Base-by-base conservation (phyloP, 2,329 filamentous ascomycete species). In the Arachnomyces sp. region DNA sequence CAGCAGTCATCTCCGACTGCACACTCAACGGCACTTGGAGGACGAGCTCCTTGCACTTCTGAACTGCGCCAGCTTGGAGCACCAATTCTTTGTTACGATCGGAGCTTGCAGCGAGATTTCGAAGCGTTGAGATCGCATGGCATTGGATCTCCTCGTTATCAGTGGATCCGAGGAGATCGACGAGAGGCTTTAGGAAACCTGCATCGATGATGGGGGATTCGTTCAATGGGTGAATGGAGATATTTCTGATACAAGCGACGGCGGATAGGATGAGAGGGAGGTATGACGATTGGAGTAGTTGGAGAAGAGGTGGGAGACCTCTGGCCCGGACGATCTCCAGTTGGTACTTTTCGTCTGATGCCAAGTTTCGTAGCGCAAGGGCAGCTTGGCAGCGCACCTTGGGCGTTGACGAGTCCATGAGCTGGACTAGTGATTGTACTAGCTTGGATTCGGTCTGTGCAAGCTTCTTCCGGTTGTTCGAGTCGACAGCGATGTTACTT, bases 91-190 rank as follows among this genome's bases (percentile, higher is more conserved):
- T 98, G 74, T 98, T 98, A 47, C 87, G 81, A 60, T 98, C 92
- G 6, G 90, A 96, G 65, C 89, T 96, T 40, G 92, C 92, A 5
- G 92, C 92, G 43, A 98, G 73, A 56, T 98, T 98, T 48, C 92
- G 81, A 36, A 98, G 74, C 0, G 92, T 98, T 4, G 92, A 96
- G 49, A 98, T 98, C 42, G 92, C 92, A 58, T 98, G 92, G 59
- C 92, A 98, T 61, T 98, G 92, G 38, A 98, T 98, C 60, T 98
- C 92, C 63, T 98, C 92, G 58, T 95, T 95, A 53, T 96, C 90
- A 1, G 89, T 95, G 7, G 88, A 93, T 38, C 92, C 90, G 6
- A 98, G 76, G 1, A 98, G 74, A 50, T 96, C 89, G 16, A 98
- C 92, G 40, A 98, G 68, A 0, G 92, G 92, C 60, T 88, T 89